Evolutionary conservation across 2,329 filamentous ascomycete species (phyloP).

Genomic region (Penicillium sclerotigenum): DNA sequence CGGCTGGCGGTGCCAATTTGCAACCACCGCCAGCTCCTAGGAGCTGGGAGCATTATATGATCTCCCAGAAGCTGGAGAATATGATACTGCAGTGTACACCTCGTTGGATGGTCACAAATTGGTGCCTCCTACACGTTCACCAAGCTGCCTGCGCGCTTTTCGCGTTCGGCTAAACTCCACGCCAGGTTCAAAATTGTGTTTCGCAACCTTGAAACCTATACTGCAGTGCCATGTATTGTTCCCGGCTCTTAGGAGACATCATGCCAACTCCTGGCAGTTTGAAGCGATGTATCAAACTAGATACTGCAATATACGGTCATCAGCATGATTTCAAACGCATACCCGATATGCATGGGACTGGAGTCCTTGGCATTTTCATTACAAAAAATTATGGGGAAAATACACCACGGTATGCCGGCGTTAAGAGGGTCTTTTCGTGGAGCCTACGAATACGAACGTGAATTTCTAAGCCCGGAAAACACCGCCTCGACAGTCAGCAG

Average conservation of each 20-base stretch:
- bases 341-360: conserved; percentile 39
- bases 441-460: background rate
- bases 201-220: background rate
- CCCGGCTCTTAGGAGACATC: background rate
- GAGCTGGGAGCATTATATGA: background rate
- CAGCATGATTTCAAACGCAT: conserved; percentile 41
- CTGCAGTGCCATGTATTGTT: background rate
- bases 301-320: background rate
- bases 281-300: background rate
- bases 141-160: background rate
- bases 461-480: background rate
- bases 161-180: background rate
- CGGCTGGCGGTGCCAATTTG: background rate
- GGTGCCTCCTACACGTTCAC: background rate
- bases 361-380: conserved; percentile 36
- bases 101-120: background rate
- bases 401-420: background rate
- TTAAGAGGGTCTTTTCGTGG: background rate
- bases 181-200: background rate
- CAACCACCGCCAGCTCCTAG: background rate
- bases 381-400: background rate
- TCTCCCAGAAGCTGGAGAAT: background rate
- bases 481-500: conserved; percentile 5
- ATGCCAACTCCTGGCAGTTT: background rate
- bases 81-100: background rate